Evolutionary conservation across 352 stramenopile genomes (phyloP).

Genomic region (Phytophthora hybrid): DNA sequence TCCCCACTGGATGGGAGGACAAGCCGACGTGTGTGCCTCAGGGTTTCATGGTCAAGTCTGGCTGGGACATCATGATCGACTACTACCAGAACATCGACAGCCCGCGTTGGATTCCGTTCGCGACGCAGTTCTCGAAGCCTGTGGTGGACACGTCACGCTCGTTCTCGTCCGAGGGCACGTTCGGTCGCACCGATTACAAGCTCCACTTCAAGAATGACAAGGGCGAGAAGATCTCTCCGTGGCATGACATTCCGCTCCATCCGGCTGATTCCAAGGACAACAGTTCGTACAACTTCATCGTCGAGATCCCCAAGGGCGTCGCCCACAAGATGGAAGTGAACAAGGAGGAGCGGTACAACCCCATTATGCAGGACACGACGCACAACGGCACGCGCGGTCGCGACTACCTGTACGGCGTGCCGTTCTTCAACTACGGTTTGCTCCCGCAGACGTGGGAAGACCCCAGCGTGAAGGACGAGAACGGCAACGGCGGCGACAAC

Average conservation of each 20-base stretch:
- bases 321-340: constrained; percentile 99
- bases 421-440: constrained; percentile 99
- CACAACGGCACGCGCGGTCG: constrained; percentile 95
- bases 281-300: constrained; percentile 95
- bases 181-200: constrained; percentile 81
- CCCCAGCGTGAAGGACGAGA: constrained; percentile 83
- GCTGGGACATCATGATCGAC: constrained; percentile 98
- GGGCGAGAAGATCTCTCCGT: constrained; percentile 92
- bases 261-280: constrained; percentile 53
- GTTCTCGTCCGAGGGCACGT: constrained; percentile 71
- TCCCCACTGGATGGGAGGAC: constrained; percentile 78
- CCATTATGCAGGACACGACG: constrained; percentile 99
- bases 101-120: constrained; percentile 81
- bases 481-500: constrained; percentile 97
- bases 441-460: constrained; percentile 99
- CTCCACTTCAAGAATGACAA: constrained; percentile 78
- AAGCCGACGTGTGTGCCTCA: constrained; percentile 94
- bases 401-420: constrained; percentile 96
- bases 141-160: constrained; percentile 51
- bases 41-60: constrained; percentile 98
- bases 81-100: constrained; percentile 98
- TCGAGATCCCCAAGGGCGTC: constrained; percentile 98
- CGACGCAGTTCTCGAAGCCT: constrained; percentile 71
- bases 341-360: constrained; percentile 95
- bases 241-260: constrained; percentile 97